Conservation (phyloP, 257 asterid genomes). For the Ilex asprella region DNA sequence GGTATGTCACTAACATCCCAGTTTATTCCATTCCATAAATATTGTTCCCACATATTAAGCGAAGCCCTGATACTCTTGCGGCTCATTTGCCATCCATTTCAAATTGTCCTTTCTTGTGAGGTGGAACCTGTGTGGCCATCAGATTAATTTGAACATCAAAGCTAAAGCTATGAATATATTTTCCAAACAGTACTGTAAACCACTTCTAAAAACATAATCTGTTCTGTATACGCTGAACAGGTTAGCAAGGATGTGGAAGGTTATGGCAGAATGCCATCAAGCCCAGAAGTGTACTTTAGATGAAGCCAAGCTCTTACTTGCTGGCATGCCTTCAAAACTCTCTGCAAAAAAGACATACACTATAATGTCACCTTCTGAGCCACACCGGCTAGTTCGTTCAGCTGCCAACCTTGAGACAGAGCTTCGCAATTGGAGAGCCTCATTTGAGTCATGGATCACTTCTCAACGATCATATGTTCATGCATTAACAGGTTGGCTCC, state of each 20-base stretch:
- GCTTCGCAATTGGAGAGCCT: slow-evolving; percentile 79
- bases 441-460: slow-evolving; percentile 71
- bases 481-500: slow-evolving; percentile 71
- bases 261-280: slow-evolving; percentile 93
- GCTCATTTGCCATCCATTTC: no score
- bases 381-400: slow-evolving; percentile 69
- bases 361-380: slow-evolving; percentile 71
- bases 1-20: slow-evolving; percentile 35
- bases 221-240: slow-evolving; percentile 25
- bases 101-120: no score
- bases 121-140: no score
- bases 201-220: no score
- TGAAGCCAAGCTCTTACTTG: slow-evolving; percentile 82
- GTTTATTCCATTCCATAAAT: neutral
- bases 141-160: no score
- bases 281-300: slow-evolving; percentile 76
- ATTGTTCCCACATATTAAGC: no score
- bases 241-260: slow-evolving; percentile 86
- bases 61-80: no score
- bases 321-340: slow-evolving; percentile 61
- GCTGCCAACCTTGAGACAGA: slow-evolving; percentile 82
- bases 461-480: slow-evolving; percentile 77
- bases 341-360: slow-evolving; percentile 52
- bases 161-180: no score
- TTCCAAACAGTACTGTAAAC: no score